Evolutionary conservation across 305 asterid genomes (phyloP), one percentile per base, ranked within the genome.

Genomic region (Rubia peregrina): DNA sequence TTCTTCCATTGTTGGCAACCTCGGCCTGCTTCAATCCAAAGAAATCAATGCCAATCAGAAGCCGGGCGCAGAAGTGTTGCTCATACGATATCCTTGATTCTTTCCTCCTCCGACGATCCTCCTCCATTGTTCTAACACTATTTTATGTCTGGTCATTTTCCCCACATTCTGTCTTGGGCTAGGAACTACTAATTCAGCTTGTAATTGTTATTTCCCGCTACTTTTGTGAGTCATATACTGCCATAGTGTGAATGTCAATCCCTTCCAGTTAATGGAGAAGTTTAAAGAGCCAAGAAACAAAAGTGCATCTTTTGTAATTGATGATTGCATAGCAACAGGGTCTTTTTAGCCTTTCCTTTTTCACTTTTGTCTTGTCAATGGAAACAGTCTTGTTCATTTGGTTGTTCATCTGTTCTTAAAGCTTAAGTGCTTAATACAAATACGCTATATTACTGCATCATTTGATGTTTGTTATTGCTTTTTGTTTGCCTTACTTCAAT

Each of bases 31-130:
- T 82, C 79, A 36, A 78, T 66, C 65, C 73, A 73, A 80, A 62
- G 77, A 68, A 77, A 76, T 68, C 62, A 76, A 68, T 68, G 79
- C 75, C 74, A 71, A 38, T 76, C 36, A 61, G 84, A 59, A 80
- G 86, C 85, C 75, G 90, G 92, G n/a, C 44, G 84, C 90, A n/a
- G 92, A 88, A 89, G 95, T 86, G 90, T 89, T 86, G 95, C 83
- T 79, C 88, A 76, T 36, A 64, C 55, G 86, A 76, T 36, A 64
- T 53, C 76, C 77, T 76, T 55, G 48, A 38, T 42, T 71, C 55
- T 30, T 71, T 61, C 53, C 61, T 56, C 51, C 44, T 38, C 4
- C 40, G 36, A 2, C 3, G n/a, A 9, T 40, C 48, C 17, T 12
- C 70, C 56, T 67, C 66, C 40, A 51, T 48, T 70, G 53, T 65